Evolutionary conservation across 371 early-diverging fungal species (phyloP).

Genomic region (Rhizopus delemar): DNA sequence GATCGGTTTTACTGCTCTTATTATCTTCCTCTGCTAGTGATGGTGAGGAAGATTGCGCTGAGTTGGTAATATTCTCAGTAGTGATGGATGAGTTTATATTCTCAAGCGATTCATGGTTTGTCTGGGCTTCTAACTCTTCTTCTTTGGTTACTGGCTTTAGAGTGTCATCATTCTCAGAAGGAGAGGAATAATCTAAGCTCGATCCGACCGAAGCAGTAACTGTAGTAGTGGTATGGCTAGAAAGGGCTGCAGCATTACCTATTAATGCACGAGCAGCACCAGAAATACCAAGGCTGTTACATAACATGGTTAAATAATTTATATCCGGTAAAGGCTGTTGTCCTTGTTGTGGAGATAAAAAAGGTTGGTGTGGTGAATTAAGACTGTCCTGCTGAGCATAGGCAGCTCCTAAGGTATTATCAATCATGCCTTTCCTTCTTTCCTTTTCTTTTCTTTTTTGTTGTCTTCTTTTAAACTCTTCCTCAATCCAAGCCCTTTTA

Average conservation of each 20-base stretch:
- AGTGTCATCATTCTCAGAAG: too few relatives aligned
- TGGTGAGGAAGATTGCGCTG: too few relatives aligned
- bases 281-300: slow-evolving; percentile 41
- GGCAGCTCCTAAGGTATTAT: slow-evolving; percentile 23
- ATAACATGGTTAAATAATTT: slow-evolving; percentile 46
- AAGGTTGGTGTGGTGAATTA: slow-evolving; percentile 1
- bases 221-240: not conserved
- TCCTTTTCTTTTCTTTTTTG: slow-evolving; percentile 64
- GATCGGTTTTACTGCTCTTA: too few relatives aligned
- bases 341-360: slow-evolving; percentile 14
- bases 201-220: not conserved
- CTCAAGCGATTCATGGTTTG: too few relatives aligned
- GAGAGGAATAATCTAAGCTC: too few relatives aligned
- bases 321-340: slow-evolving; percentile 10
- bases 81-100: too few relatives aligned
- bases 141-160: too few relatives aligned
- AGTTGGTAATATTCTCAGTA: too few relatives aligned
- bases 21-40: too few relatives aligned
- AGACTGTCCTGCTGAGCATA: not conserved
- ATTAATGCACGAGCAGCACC: slow-evolving; percentile 26
- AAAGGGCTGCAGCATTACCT: not conserved
- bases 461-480: slow-evolving; percentile 64
- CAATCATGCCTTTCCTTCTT: slow-evolving; percentile 23
- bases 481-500: slow-evolving; percentile 61
- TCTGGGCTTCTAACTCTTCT: too few relatives aligned